Evolutionary conservation across 1,284 basidiomycete species (phyloP).

Genomic region (Fomitopsis schrenkii): DNA sequence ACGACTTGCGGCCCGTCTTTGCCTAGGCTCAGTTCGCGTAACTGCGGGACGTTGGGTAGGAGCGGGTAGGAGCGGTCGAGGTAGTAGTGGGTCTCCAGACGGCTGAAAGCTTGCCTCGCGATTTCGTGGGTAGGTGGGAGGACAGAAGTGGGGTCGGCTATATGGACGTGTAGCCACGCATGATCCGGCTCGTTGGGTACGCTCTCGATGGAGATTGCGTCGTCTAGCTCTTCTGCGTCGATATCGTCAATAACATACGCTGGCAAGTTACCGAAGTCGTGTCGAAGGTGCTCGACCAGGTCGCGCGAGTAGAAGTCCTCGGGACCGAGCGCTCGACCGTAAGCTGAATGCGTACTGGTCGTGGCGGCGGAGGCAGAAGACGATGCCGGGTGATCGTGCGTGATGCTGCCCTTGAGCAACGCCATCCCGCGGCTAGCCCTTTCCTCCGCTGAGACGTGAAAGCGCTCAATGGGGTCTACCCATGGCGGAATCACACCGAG

Average conservation of each 20-base stretch:
- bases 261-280: conserved; percentile 81
- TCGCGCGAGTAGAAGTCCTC: conserved; percentile 59
- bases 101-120: conserved; percentile 49
- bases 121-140: conserved; percentile 70
- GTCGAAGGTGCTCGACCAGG: conserved; percentile 61
- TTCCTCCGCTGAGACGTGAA: neutral
- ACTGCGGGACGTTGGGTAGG: conserved; percentile 53
- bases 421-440: neutral
- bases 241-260: conserved; percentile 91
- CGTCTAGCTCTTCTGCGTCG: conserved; percentile 86
- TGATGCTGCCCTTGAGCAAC: neutral
- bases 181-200: conserved; percentile 52
- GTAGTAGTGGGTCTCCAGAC: conserved; percentile 58
- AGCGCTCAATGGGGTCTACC: conserved; percentile 54
- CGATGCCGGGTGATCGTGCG: neutral
- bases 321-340: conserved; percentile 37
- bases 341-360: neutral
- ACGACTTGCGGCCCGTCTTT: conserved; percentile 46
- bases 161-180: conserved; percentile 87
- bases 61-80: conserved; percentile 65
- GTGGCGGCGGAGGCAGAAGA: neutral
- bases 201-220: conserved; percentile 83
- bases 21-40: conserved; percentile 56
- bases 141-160: conserved; percentile 88
- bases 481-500: conserved; percentile 73